Conservation (phyloP, 2,329 filamentous ascomycete species). For the Curvularia hawaiiensis region DNA sequence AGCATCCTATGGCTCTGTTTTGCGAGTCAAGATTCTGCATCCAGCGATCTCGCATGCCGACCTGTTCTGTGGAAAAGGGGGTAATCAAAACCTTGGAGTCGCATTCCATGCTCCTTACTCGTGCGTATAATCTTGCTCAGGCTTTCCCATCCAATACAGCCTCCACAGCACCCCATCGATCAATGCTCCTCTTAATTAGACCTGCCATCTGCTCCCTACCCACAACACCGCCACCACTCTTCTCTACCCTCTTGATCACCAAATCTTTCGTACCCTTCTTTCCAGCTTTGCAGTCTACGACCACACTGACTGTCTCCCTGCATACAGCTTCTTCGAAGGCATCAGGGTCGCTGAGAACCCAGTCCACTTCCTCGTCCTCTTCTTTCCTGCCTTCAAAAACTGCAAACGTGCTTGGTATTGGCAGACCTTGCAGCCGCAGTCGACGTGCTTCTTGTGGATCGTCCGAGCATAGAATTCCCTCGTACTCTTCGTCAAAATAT, state of each 20-base stretch:
- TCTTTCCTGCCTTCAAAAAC: conserved; percentile 63
- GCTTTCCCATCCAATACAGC: conserved; percentile 20
- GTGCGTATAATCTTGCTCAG: conserved; percentile 8
- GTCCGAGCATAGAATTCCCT: conserved; percentile 77
- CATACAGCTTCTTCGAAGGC: conserved; percentile 86
- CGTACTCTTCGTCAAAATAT: conserved; percentile 81
- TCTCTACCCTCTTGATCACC: conserved; percentile 73
- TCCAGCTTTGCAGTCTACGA: conserved; percentile 68
- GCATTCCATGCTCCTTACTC: background rate
- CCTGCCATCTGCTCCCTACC: conserved; percentile 66
- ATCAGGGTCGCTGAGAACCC: conserved; percentile 89
- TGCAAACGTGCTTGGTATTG: conserved; percentile 76
- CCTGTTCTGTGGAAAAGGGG: background rate
- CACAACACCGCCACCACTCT: conserved; percentile 77
- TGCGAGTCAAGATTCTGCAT: background rate
- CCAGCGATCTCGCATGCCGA: background rate
- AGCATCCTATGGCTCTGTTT: background rate
- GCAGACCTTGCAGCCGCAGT: conserved; percentile 68
- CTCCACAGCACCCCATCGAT: conserved; percentile 67
- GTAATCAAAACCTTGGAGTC: background rate
- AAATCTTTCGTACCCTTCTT: conserved; percentile 72
- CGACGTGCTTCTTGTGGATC: conserved; percentile 58
- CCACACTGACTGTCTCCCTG: conserved; percentile 79
- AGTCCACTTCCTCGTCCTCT: conserved; percentile 54
- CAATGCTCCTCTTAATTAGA: conserved; percentile 64